Conservation (phyloP, 1,139 yeast species). For the Meyerozyma athensensis region DNA sequence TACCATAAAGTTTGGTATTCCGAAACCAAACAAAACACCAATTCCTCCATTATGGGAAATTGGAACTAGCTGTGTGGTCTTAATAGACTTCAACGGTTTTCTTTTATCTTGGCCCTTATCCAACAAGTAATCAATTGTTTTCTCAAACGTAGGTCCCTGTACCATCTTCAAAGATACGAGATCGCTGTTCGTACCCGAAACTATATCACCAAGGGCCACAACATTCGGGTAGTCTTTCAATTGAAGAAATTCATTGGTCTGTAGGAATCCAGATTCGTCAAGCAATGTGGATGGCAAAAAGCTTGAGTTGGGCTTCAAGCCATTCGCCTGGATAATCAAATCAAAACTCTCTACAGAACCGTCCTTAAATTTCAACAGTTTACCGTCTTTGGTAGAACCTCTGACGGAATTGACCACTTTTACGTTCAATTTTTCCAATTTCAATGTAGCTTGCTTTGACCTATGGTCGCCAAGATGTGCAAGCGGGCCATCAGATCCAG, state of each 20-base stretch:
- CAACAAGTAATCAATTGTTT: conserved; percentile 11
- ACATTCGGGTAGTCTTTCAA: conserved; percentile 22
- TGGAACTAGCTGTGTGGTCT: conserved; percentile 22
- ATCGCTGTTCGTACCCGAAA: conserved; percentile 19
- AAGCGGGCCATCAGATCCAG: conserved; percentile 26
- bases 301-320: conserved; percentile 22
- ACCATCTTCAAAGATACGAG: conserved; percentile 22
- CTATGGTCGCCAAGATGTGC: conserved; percentile 12
- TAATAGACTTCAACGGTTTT: conserved; percentile 11
- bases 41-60: conserved; percentile 35
- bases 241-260: conserved; percentile 22
- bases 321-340: conserved; percentile 22
- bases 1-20: conserved; percentile 27
- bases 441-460: conserved; percentile 14
- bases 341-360: conserved; percentile 20
- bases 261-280: conserved; percentile 19
- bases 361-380: conserved; percentile 11
- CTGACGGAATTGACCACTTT: conserved; percentile 21
- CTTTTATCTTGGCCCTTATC: conserved; percentile 7
- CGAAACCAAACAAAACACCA: conserved; percentile 25
- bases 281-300: conserved; percentile 15
- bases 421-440: conserved; percentile 22
- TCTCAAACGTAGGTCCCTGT: conserved; percentile 19
- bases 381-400: conserved; percentile 5
- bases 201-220: conserved; percentile 31